phyloP scores from a whole-genome alignment of 768 basidiomycete genomes.

The Tricholoma matsutake region DNA sequence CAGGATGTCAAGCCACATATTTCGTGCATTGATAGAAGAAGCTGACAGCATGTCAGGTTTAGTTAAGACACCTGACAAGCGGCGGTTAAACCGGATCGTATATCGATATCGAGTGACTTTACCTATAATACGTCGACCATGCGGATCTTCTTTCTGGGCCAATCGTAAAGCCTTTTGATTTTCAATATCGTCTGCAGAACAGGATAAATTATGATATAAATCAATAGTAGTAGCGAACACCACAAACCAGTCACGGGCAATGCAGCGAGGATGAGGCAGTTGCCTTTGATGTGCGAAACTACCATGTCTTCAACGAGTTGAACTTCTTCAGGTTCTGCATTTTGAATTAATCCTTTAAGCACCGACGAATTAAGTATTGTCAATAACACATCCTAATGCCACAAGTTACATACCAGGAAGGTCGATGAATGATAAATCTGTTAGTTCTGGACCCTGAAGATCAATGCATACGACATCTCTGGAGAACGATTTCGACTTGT shows the following conservation, averaged over 20 bases:
- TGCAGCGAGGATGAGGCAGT: constrained; percentile 52
- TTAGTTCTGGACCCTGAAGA: constrained; percentile 34
- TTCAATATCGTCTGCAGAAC: constrained; percentile 49
- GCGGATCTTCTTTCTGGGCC: constrained; percentile 42
- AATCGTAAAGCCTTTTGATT: constrained; percentile 53
- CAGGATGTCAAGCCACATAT: constrained; percentile 41
- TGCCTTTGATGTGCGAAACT: constrained; percentile 44
- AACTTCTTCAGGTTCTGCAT: constrained; percentile 40
- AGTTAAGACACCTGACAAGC: constrained; percentile 46
- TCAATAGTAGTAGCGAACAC: not conserved
- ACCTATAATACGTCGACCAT: constrained; percentile 53
- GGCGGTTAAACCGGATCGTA: not conserved
- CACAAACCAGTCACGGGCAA: constrained; percentile 50
- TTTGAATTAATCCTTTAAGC: constrained; percentile 44
- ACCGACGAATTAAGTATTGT: not conserved
- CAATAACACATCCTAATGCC: not conserved
- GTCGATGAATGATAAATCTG: constrained; percentile 39
- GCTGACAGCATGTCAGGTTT: constrained; percentile 49
- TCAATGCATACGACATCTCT: constrained; percentile 40
- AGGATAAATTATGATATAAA: not conserved
- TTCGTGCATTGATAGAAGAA: constrained; percentile 32
- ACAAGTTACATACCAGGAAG: constrained; percentile 30
- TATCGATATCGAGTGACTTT: not conserved
- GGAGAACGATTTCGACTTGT: constrained; percentile 28
- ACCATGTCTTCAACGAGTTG: constrained; percentile 49